Evolutionary conservation across 495 filamentous ascomycete species (phyloP).

Genomic region (Chaetomium tenue): DNA sequence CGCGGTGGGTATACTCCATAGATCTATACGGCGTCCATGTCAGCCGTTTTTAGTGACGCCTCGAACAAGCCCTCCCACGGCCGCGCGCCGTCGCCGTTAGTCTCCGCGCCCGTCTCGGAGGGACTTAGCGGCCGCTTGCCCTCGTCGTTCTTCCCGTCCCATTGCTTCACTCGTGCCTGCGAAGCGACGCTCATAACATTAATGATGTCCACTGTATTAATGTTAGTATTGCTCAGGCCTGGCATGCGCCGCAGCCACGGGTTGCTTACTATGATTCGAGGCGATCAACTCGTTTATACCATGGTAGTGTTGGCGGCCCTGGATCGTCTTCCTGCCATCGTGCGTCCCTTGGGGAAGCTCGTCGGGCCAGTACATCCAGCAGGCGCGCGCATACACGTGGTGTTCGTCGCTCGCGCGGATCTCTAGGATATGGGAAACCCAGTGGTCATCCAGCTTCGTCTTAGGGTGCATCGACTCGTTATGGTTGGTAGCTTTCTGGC

Average conservation of each 20-base stretch:
- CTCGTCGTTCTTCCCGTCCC: constrained; percentile 60
- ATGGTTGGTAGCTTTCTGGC: constrained; percentile 44
- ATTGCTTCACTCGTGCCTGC: constrained; percentile 50
- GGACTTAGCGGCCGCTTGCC: constrained; percentile 46
- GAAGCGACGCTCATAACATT: constrained; percentile 52
- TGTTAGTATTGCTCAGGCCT: constrained; percentile 27
- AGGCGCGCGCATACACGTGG: constrained; percentile 72
- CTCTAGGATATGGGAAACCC: constrained; percentile 72
- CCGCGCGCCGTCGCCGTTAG: constrained; percentile 33
- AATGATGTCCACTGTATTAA: constrained; percentile 50
- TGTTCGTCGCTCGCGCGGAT: constrained; percentile 63
- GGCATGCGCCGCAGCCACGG: background rate
- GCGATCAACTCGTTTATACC: constrained; percentile 65
- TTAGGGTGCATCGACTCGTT: constrained; percentile 42
- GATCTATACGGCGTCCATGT: too few species aligned
- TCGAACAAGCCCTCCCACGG: constrained; percentile 48
- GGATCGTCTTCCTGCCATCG: constrained; percentile 45
- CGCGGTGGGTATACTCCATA: too few species aligned
- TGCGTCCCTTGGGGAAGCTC: constrained; percentile 57
- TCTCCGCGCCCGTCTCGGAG: constrained; percentile 36
- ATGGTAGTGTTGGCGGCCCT: constrained; percentile 65
- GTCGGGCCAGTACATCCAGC: constrained; percentile 75
- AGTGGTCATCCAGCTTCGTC: constrained; percentile 55
- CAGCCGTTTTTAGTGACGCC: constrained; percentile 37
- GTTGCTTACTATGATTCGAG: constrained; percentile 69